Evolutionary conservation across 192 early-diverging fungal genomes (phyloP), one percentile per base, ranked within the genome.

Genomic region (Mortierella claussenii): DNA sequence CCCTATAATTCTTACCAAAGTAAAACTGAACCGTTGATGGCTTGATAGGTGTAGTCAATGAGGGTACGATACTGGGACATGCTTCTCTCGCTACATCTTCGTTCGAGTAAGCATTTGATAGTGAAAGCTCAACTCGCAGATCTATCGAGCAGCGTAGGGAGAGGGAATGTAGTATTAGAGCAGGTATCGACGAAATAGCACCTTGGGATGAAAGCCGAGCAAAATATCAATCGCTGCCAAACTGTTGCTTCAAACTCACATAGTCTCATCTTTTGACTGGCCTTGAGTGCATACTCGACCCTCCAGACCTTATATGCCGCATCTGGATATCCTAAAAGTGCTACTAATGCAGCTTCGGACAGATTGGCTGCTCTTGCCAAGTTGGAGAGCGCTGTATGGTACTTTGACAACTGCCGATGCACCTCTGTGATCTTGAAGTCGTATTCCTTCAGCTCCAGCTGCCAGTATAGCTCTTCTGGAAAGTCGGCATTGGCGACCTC

Each of bases 221-320:
- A 52, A 10, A 31, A 23, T 5, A 9, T 15, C 30, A 21, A n/a
- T n/a, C n/a, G n/a, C n/a, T n/a, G n/a, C n/a, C n/a, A n/a, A n/a
- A n/a, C n/a, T n/a, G n/a, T n/a, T n/a, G n/a, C n/a, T n/a, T 0
- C 4, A n/a, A 23, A 74, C 70, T 30, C 65, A 65, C 70, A 75
- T 4, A 75, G 53, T 49, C 62, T 65, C 71, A 75, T 75, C 32
- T 65, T 65, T 44, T 66, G 71, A 47, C 57, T 66, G 10, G 55
- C 71, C 36, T 65, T 75, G 26, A 75, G 63, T 5, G 63, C 71
- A 34, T 75, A 75, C 20, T 75, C 71, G 31, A 66, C 71, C 28
- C 48, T 57, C 71, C 71, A 75, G 15, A 75, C 55, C 42, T 75
- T 75, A 26, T 75, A 75, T 34, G 71, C 71, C 1, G 71, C 71